A percentile compares a stretch with the other conserved stretches of the same genome.
Conservation (phyloP, 1,284 basidiomycete genomes). For the Leccinum fuscescens region DNA sequence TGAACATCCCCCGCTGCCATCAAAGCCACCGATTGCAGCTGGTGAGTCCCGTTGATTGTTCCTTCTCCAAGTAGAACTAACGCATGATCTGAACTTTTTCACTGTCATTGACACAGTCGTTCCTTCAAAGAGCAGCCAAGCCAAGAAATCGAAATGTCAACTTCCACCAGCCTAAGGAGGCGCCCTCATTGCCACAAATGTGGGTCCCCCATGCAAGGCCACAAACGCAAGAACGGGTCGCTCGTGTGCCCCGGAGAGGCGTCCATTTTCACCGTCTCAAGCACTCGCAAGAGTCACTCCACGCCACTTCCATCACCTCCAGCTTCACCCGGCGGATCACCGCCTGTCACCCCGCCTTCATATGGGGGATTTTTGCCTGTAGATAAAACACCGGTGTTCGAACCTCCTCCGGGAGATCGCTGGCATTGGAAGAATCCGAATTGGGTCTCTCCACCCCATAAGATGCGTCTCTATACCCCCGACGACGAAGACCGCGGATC, state of each 20-base stretch:
- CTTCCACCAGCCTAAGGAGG: constrained; percentile 31
- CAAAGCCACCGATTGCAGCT: constrained; percentile 24
- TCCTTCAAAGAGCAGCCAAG: constrained; percentile 5
- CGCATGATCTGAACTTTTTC: neutral
- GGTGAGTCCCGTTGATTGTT: constrained; percentile 20
- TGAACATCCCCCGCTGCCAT: constrained; percentile 20
- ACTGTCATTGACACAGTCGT: constrained; percentile 1
- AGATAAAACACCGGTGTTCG: constrained; percentile 22
- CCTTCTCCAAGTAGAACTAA: constrained; percentile 8
- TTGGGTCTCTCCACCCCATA: constrained; percentile 36
- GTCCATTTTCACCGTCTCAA: constrained; percentile 14
- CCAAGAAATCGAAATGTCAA: constrained; percentile 24
- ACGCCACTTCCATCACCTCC: constrained; percentile 33
- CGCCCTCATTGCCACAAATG: constrained; percentile 36
- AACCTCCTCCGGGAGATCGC: constrained; percentile 27
- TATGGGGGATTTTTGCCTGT: constrained; percentile 21
- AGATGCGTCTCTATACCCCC: constrained; percentile 26
- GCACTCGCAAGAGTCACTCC: constrained; percentile 21
- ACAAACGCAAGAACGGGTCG: constrained; percentile 32
- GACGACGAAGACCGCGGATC: constrained; percentile 24
- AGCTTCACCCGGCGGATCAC: constrained; percentile 24
- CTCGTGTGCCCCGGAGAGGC: constrained; percentile 27
- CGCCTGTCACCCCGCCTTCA: constrained; percentile 18
- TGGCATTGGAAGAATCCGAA: constrained; percentile 38
- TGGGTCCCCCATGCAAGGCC: constrained; percentile 35